phyloP scores from a whole-genome alignment of 352 stramenopile species.

The Globisporangium alternatum region DNA sequence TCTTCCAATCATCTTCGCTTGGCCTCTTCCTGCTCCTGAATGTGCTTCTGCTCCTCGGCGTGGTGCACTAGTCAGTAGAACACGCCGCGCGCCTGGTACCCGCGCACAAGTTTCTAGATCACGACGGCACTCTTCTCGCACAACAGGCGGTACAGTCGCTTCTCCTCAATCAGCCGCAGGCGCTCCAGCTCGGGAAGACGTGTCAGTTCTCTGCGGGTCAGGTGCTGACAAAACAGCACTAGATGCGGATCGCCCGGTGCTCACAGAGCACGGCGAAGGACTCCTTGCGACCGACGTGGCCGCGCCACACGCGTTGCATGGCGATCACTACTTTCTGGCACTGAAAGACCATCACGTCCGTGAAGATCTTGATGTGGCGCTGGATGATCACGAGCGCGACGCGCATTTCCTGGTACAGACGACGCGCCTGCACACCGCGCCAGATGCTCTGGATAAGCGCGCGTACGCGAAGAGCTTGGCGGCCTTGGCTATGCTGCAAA shows the following conservation, averaged over 20 bases:
- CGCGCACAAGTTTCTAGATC: conserved; percentile 45
- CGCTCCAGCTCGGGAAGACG: conserved; percentile 27
- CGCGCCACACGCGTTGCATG: conserved; percentile 38
- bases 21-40: conserved; percentile 32
- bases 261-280: conserved; percentile 34
- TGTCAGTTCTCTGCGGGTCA: conserved; percentile 37
- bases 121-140: conserved; percentile 33
- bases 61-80: conserved; percentile 36
- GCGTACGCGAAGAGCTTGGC: conserved; percentile 66
- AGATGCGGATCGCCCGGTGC: conserved; percentile 38
- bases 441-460: conserved; percentile 64
- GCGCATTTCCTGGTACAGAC: conserved; percentile 30
- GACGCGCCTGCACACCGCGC: conserved; percentile 43
- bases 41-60: conserved; percentile 32
- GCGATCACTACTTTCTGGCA: conserved; percentile 19
- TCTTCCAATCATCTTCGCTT: conserved; percentile 3
- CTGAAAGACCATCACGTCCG: conserved; percentile 33
- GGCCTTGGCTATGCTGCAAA: conserved; percentile 54
- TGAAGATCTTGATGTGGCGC: conserved; percentile 45
- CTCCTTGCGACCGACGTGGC: conserved; percentile 32
- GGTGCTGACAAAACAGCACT: conserved; percentile 44
- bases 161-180: conserved; percentile 15
- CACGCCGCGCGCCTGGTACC: conserved; percentile 42
- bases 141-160: conserved; percentile 16
- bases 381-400: conserved; percentile 46